A percentile compares a stretch with the other conserved stretches of the same genome.
phyloP scores from a whole-genome alignment of 2,329 filamentous ascomycete species.

The Achaetomium macrosporum region DNA sequence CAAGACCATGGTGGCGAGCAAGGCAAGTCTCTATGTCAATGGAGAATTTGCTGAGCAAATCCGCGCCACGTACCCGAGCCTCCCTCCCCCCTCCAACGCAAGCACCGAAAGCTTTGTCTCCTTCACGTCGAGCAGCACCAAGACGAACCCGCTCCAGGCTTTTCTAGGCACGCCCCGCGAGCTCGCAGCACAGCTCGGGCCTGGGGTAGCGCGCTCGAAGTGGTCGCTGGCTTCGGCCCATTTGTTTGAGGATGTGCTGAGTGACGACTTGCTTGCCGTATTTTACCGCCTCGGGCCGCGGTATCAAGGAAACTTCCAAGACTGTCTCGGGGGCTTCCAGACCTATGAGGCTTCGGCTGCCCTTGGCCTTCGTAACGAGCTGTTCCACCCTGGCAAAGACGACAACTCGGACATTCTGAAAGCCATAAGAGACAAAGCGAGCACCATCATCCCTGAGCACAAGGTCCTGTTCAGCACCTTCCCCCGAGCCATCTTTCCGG shows the following conservation, averaged over 20 bases:
- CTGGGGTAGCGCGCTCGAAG: slow-evolving; percentile 66
- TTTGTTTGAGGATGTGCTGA: slow-evolving; percentile 79
- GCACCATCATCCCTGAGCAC: slow-evolving; percentile 71
- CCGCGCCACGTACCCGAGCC: slow-evolving; percentile 79
- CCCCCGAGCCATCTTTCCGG: slow-evolving; percentile 71
- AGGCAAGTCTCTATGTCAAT: slow-evolving; percentile 83
- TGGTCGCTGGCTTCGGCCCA: slow-evolving; percentile 91
- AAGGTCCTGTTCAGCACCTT: slow-evolving; percentile 79
- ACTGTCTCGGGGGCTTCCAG: slow-evolving; percentile 90
- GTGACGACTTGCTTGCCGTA: slow-evolving; percentile 86
- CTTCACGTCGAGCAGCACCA: slow-evolving; percentile 53
- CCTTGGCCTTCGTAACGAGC: slow-evolving; percentile 84
- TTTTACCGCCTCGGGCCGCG: slow-evolving; percentile 83
- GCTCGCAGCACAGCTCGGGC: slow-evolving; percentile 68
- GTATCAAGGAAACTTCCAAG: slow-evolving; percentile 95
- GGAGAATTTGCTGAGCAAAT: slow-evolving; percentile 92
- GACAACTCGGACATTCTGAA: slow-evolving; percentile 86
- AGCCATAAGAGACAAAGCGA: slow-evolving; percentile 81
- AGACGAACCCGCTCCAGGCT: slow-evolving; percentile 70
- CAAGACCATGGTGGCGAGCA: slow-evolving; percentile 68
- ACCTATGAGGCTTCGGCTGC: slow-evolving; percentile 92
- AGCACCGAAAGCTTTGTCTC: slow-evolving; percentile 65
- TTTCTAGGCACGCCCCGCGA: slow-evolving; percentile 91
- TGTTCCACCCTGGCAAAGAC: slow-evolving; percentile 81
- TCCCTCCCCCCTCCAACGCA: slow-evolving; percentile 58